Percentiles rank a stretch among this genome's conserved stretches.
Conservation (phyloP, 2,329 filamentous ascomycete species). For the Fusarium foetens region DNA sequence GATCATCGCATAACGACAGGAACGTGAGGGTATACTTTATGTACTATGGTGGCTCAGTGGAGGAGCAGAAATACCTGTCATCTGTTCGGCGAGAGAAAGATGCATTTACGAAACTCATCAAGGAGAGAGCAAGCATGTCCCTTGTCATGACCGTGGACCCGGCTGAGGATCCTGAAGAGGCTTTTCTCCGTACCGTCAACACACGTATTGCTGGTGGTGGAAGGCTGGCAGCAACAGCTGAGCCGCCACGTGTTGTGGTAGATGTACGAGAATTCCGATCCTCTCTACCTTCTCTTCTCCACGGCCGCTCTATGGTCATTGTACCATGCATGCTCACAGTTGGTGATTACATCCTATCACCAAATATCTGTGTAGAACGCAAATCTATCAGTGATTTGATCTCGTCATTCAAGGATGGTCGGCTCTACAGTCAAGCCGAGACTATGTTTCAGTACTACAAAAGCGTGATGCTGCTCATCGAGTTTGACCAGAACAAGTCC, state of each 20-base stretch:
- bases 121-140: conserved; percentile 93
- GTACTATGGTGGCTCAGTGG: conserved; percentile 94
- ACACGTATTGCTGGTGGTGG: conserved; percentile 96
- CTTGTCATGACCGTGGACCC: conserved; percentile 81
- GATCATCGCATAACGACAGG: conserved; percentile 89
- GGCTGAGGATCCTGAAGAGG: conserved; percentile 84
- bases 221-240: conserved; percentile 81
- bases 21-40: conserved; percentile 95
- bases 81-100: conserved; percentile 95
- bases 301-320: conserved; percentile 87
- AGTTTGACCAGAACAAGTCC: conserved; percentile 97
- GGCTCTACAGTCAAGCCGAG: conserved; percentile 91
- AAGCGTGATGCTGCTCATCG: conserved; percentile 89
- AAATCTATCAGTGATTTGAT: conserved; percentile 94
- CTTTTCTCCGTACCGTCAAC: conserved; percentile 94
- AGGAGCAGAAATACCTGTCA: conserved; percentile 93
- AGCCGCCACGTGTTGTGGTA: conserved; percentile 90
- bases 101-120: conserved; percentile 92
- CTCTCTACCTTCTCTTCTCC: conserved; percentile 87
- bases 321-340: conserved; percentile 97
- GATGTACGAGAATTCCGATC: conserved; percentile 97
- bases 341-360: conserved; percentile 93
- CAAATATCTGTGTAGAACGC: conserved; percentile 90
- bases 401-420: conserved; percentile 89
- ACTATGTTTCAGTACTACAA: conserved; percentile 96